Conservation (phyloP, 1,139 yeast genomes). For the Yamadazyma mexicana region DNA sequence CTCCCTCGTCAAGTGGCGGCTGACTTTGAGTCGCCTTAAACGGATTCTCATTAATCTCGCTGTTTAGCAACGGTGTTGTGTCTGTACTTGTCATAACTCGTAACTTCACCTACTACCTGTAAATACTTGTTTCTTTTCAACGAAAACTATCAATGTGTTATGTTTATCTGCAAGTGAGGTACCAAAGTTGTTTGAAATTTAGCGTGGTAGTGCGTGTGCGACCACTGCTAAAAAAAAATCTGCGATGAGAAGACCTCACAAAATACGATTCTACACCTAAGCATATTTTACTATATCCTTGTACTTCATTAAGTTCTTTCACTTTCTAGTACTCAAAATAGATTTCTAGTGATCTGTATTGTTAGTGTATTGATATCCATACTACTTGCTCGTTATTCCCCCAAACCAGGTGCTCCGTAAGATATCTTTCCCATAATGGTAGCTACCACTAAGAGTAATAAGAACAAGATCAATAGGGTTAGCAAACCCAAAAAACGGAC, state of each 20-base stretch:
- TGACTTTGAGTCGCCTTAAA: background rate
- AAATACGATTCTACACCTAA: background rate
- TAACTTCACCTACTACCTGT: background rate
- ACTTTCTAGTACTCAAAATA: too few species aligned
- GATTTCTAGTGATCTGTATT: too few species aligned
- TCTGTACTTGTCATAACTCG: constrained; percentile 3
- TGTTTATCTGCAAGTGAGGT: too few species aligned
- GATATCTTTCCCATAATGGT: constrained; percentile 7
- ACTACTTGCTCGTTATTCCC: too few species aligned
- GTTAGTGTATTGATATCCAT: too few species aligned
- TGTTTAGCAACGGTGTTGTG: constrained; percentile 12
- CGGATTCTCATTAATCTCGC: constrained; percentile 11
- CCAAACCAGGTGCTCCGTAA: too few species aligned
- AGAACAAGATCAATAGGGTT: constrained; percentile 6
- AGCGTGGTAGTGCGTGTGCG: background rate
- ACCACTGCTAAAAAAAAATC: background rate
- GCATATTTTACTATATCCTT: too few species aligned
- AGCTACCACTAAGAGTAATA: constrained; percentile 7
- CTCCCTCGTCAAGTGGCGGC: background rate
- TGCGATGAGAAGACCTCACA: constrained; percentile 1
- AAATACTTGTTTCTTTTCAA: too few species aligned
- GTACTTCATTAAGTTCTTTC: too few species aligned
- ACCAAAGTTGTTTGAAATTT: too few species aligned
- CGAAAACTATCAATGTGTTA: too few species aligned
- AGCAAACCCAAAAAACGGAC: constrained; percentile 31